Percentiles rank a stretch among this genome's conserved stretches.
Evolutionary conservation across 2,329 filamentous ascomycete species (phyloP).

Genomic region (Fusarium albosuccineum): DNA sequence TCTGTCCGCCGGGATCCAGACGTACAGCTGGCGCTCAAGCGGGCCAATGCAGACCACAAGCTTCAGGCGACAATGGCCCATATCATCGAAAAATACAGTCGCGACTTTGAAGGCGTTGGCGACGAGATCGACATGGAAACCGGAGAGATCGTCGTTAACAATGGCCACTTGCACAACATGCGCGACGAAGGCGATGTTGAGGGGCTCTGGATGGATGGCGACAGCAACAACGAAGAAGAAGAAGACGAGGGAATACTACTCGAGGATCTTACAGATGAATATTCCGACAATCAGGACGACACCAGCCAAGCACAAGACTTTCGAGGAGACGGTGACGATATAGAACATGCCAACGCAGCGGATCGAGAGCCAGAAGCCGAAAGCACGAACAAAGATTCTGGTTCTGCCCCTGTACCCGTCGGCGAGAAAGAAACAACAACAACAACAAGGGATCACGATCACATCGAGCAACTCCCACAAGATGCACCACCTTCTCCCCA

Average conservation of each 20-base stretch:
- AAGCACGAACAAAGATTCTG: not conserved
- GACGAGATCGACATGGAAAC: constrained; percentile 91
- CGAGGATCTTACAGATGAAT: constrained; percentile 48
- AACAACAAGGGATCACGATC: not conserved
- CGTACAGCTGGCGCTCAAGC: constrained; percentile 68
- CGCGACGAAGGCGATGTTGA: constrained; percentile 68
- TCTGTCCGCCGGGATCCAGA: constrained; percentile 49
- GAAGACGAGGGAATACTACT: constrained; percentile 52
- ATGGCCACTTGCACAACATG: constrained; percentile 81
- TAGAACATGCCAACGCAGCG: not conserved
- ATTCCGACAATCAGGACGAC: constrained; percentile 34
- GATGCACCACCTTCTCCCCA: not conserved
- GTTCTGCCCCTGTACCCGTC: not conserved
- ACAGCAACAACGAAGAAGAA: constrained; percentile 50
- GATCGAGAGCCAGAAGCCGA: not conserved
- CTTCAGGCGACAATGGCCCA: constrained; percentile 88
- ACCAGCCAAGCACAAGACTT: constrained; percentile 26
- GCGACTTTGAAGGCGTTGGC: constrained; percentile 83
- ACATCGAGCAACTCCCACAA: not conserved
- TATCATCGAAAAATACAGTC: constrained; percentile 90
- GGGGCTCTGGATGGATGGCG: constrained; percentile 36
- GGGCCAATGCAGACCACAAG: constrained; percentile 75
- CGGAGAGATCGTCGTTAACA: constrained; percentile 87
- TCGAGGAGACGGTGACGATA: constrained; percentile 10
- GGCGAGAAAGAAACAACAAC: not conserved